A percentile compares a stretch with the other conserved stretches of the same genome.
phyloP scores from a whole-genome alignment of 176 grass and related monocot species.

The Zoysia pacifica region DNA sequence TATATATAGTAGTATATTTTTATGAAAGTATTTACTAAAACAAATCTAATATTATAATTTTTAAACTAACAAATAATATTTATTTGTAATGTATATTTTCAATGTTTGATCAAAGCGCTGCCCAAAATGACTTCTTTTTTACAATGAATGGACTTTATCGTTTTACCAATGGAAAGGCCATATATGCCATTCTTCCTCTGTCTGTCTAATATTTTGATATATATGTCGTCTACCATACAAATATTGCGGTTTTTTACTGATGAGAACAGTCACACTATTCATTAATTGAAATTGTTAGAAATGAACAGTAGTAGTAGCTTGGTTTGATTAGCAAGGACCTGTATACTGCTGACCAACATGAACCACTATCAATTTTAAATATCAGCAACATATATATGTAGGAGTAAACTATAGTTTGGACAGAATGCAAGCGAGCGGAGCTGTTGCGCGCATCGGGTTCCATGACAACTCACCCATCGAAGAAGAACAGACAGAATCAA shows the following conservation, averaged over 20 bases:
- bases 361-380: slow-evolving; percentile 12
- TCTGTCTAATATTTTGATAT: slow-evolving; percentile 1
- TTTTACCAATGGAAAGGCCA: too few relatives aligned
- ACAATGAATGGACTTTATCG: too few relatives aligned
- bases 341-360: background rate
- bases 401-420: slow-evolving; percentile 60
- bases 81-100: too few relatives aligned
- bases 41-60: too few relatives aligned
- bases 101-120: too few relatives aligned
- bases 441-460: slow-evolving; percentile 61
- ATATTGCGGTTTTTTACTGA: background rate
- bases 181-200: slow-evolving; percentile 34
- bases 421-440: slow-evolving; percentile 66
- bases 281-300: background rate
- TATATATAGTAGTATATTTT: too few relatives aligned
- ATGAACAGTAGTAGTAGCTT: too few relatives aligned
- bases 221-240: background rate
- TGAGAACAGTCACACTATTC: background rate
- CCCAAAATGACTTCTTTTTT: too few relatives aligned
- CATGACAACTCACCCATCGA: slow-evolving; percentile 47
- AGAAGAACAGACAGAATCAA: slow-evolving; percentile 66
- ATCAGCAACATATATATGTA: background rate
- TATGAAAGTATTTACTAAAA: too few relatives aligned
- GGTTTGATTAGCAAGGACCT: background rate
- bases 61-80: too few relatives aligned